These are phyloP conservation scores for Aspergillus clavatus DNA, from an alignment of 2,329 filamentous ascomycete genomes.

Conservation along the genomic window DNA sequence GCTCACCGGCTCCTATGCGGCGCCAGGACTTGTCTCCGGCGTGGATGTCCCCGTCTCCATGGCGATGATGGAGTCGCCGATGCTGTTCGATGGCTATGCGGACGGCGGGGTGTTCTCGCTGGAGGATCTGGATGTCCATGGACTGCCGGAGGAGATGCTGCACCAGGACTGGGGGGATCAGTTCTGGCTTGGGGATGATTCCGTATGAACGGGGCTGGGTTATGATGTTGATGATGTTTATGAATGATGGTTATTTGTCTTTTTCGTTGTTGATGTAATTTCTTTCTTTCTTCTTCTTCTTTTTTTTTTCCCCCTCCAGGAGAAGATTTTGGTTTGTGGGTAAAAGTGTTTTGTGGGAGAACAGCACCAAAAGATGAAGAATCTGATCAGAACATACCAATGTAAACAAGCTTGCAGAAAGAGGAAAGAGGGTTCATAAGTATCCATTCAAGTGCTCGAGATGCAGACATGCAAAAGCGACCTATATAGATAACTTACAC, in stretches of 20 bases:
- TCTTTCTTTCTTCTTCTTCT: too few relatives aligned
- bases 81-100: slow-evolving; percentile 1
- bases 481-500: background rate
- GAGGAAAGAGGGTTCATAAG: too few relatives aligned
- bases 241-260: background rate
- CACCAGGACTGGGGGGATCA: slow-evolving; percentile 4
- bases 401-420: too few relatives aligned
- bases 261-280: too few relatives aligned
- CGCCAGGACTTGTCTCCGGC: background rate
- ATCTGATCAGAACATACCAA: too few relatives aligned
- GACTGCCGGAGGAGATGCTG: slow-evolving; percentile 4
- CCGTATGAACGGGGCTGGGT: slow-evolving; percentile 5
- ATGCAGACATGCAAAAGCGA: background rate
- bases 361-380: too few relatives aligned
- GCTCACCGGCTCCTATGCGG: background rate
- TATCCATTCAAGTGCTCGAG: too few relatives aligned
- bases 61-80: background rate
- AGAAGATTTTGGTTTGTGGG: too few relatives aligned
- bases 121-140: slow-evolving; percentile 4
- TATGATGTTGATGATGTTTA: background rate
- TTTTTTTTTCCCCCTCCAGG: too few relatives aligned
- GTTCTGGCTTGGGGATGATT: slow-evolving; percentile 8
- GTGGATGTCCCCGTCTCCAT: background rate
- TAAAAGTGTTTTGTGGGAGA: too few relatives aligned
- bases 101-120: slow-evolving; percentile 2